Evolutionary conservation across 805 yeast genomes (phyloP).

Genomic region (Saccharomyces mikatae): DNA sequence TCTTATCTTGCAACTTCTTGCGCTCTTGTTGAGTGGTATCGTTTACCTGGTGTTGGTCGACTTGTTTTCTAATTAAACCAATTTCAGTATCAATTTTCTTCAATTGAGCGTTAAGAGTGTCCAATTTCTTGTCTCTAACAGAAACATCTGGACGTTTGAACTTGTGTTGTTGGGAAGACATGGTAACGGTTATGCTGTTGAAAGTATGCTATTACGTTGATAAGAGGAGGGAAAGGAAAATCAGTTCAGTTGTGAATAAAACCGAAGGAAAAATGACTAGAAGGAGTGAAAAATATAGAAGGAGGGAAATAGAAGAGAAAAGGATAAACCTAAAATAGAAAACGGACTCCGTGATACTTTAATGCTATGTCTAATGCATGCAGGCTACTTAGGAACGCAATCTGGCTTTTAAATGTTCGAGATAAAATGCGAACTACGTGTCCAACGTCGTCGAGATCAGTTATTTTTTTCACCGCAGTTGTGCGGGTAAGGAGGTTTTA

Average conservation of each 20-base stretch:
- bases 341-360: neutral
- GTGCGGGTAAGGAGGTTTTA: neutral
- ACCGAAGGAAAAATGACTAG: neutral
- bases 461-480: neutral
- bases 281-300: neutral
- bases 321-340: neutral
- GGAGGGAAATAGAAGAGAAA: neutral
- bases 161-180: conserved; percentile 3
- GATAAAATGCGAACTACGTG: neutral
- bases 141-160: conserved; percentile 70
- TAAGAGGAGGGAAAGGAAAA: neutral
- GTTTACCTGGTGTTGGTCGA: conserved; percentile 41
- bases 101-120: conserved; percentile 49
- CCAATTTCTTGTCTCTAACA: conserved; percentile 52
- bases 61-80: conserved; percentile 44
- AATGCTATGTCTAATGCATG: neutral
- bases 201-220: neutral
- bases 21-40: conserved; percentile 44
- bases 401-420: neutral
- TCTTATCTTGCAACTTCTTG: conserved; percentile 45
- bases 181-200: neutral
- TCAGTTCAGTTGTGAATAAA: neutral
- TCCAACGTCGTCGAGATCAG: neutral
- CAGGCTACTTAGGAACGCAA: neutral
- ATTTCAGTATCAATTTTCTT: conserved; percentile 52